Evolutionary conservation across 306 rosid genomes (phyloP).

Genomic region (Inga oerstediana): DNA sequence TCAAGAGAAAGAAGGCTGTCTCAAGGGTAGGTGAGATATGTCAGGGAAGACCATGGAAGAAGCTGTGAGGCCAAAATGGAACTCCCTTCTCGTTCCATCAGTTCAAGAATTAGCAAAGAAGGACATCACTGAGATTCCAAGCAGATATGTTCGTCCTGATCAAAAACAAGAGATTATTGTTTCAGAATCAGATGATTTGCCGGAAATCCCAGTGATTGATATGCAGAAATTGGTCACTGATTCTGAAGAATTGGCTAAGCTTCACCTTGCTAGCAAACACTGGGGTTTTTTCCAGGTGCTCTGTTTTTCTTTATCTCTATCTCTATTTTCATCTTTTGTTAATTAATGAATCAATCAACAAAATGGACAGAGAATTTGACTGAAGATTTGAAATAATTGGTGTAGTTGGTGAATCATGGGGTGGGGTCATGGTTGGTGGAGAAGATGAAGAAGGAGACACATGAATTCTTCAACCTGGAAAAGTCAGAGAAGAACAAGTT

Average conservation of each 20-base stretch:
- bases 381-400: background rate
- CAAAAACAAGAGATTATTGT: conserved; percentile 1
- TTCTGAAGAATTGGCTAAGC: conserved; percentile 36
- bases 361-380: background rate
- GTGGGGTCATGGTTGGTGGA: conserved; percentile 46
- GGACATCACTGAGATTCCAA: conserved; percentile 18
- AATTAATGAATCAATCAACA: background rate
- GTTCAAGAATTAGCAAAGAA: conserved; percentile 40
- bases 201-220: conserved; percentile 43
- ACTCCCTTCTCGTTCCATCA: conserved; percentile 43
- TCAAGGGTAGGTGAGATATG: background rate
- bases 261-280: conserved; percentile 39
- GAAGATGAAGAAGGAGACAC: conserved; percentile 45
- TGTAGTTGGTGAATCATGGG: conserved; percentile 63
- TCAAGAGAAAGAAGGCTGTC: background rate
- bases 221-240: conserved; percentile 26
- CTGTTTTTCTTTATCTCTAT: background rate
- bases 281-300: conserved; percentile 49
- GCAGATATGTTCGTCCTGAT: conserved; percentile 39
- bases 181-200: background rate
- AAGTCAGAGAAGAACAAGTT: conserved; percentile 56
- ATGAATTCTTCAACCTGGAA: conserved; percentile 52
- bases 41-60: background rate
- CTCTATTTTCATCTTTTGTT: background rate
- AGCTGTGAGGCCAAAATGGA: background rate